Conservation (phyloP, 2,329 filamentous ascomycete genomes). For the Spiromastix sp. region DNA sequence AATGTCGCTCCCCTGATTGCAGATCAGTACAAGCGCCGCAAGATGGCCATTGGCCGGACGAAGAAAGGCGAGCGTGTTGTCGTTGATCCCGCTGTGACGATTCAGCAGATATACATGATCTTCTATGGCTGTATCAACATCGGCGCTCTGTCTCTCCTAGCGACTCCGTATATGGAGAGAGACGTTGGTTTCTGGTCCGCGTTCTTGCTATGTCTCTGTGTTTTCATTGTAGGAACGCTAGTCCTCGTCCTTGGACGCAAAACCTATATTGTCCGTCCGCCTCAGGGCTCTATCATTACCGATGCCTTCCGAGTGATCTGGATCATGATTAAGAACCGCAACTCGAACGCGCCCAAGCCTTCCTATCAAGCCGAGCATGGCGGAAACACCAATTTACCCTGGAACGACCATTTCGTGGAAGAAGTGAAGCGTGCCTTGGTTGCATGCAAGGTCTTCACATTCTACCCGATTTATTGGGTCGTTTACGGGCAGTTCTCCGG, state of each 20-base stretch:
- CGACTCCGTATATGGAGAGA: constrained; percentile 58
- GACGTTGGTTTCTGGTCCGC: constrained; percentile 58
- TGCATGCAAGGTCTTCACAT: constrained; percentile 63
- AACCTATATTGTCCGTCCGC: constrained; percentile 37
- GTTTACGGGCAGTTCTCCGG: constrained; percentile 58
- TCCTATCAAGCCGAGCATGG: constrained; percentile 49
- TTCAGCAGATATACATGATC: constrained; percentile 61
- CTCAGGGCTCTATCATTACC: constrained; percentile 55
- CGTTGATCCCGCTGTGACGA: constrained; percentile 56
- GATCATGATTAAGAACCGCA: constrained; percentile 42
- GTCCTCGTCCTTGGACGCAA: constrained; percentile 41
- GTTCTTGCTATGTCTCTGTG: constrained; percentile 50
- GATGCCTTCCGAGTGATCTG: constrained; percentile 54
- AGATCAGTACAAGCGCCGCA: constrained; percentile 54
- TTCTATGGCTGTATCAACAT: constrained; percentile 68
- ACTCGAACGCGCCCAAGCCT: constrained; percentile 56
- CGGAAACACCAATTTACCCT: constrained; percentile 37
- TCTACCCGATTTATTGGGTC: constrained; percentile 60
- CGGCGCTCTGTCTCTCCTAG: constrained; percentile 57
- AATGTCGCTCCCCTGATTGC: constrained; percentile 52
- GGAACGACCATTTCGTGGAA: constrained; percentile 62
- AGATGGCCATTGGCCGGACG: constrained; percentile 36
- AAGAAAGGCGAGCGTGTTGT: constrained; percentile 47
- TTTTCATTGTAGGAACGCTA: constrained; percentile 53
- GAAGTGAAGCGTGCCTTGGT: constrained; percentile 56